Percentiles rank a stretch among this genome's conserved stretches.
phyloP scores from a whole-genome alignment of 192 early-diverging fungal genomes.

The Rhizoclosmatium globosum region DNA sequence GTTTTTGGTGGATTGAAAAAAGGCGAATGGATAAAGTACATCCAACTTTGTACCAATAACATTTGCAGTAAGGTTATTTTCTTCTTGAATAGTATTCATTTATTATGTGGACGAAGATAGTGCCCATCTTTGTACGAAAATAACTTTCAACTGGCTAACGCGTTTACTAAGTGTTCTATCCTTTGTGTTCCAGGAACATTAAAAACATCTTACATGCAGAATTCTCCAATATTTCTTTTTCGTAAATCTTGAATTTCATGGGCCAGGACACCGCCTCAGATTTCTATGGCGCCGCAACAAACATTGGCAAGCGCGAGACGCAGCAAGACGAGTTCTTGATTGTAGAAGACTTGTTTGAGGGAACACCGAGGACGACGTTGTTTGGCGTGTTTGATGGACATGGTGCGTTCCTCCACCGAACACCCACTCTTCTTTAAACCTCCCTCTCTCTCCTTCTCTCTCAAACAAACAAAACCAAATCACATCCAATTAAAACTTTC shows the following conservation, averaged over 20 bases:
- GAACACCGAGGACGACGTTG: slow-evolving; percentile 38
- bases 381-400: slow-evolving; percentile 66
- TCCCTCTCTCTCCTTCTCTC: neutral
- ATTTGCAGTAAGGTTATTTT: too few relatives aligned
- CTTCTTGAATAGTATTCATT: too few relatives aligned
- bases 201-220: too few relatives aligned
- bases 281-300: slow-evolving; percentile 35
- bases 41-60: neutral
- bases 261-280: neutral
- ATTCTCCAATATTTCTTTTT: too few relatives aligned
- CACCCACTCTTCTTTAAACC: neutral
- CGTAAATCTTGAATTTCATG: too few relatives aligned
- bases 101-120: too few relatives aligned
- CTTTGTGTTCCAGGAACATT: too few relatives aligned
- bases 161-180: too few relatives aligned
- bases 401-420: slow-evolving; percentile 32
- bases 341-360: slow-evolving; percentile 32
- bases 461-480: neutral
- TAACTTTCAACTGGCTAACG: too few relatives aligned
- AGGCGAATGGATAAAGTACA: neutral
- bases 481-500: neutral
- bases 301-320: slow-evolving; percentile 49
- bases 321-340: slow-evolving; percentile 54
- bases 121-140: too few relatives aligned
- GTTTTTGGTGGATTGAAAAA: neutral